These are phyloP conservation scores for Penicillium sp. DNA, from an alignment of 2,329 filamentous ascomycete species.

Conservation along the genomic window DNA sequence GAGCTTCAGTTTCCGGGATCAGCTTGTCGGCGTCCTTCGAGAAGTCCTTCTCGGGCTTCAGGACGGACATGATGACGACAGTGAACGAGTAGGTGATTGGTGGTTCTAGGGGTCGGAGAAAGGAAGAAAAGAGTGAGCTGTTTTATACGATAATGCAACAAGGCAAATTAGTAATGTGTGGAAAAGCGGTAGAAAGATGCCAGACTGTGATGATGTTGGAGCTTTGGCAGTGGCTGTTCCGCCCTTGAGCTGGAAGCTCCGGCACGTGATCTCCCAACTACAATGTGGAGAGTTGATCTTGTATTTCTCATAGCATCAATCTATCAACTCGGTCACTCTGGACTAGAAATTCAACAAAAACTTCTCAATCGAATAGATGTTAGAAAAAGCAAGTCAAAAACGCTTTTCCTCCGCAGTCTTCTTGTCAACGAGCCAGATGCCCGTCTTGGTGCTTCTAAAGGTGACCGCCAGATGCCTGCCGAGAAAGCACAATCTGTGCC, in stretches of 20 bases:
- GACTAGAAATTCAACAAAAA: background rate
- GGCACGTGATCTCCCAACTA: slow-evolving; percentile 27
- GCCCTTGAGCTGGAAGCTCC: slow-evolving; percentile 30
- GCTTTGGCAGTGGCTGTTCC: slow-evolving; percentile 18
- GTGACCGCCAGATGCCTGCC: background rate
- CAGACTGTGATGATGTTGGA: slow-evolving; percentile 19
- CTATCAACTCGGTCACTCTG: background rate
- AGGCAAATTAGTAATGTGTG: slow-evolving; percentile 2
- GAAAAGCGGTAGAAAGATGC: slow-evolving; percentile 2
- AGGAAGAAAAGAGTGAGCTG: background rate
- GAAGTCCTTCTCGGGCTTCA: slow-evolving; percentile 99
- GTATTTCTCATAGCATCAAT: background rate
- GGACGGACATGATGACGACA: slow-evolving; percentile 68
- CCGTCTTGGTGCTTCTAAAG: background rate
- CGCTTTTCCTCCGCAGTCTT: background rate
- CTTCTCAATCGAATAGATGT: background rate
- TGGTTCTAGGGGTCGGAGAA: background rate
- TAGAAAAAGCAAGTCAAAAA: background rate
- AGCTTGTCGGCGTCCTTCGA: slow-evolving; percentile 91
- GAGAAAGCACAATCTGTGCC: background rate
- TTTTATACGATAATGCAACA: background rate
- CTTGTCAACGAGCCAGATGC: background rate
- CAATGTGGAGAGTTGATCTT: background rate
- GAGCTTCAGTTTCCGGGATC: slow-evolving; percentile 84
- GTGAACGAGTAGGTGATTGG: background rate